phyloP scores from a whole-genome alignment of 257 asterid species.

The Solanum tarapatanum region DNA sequence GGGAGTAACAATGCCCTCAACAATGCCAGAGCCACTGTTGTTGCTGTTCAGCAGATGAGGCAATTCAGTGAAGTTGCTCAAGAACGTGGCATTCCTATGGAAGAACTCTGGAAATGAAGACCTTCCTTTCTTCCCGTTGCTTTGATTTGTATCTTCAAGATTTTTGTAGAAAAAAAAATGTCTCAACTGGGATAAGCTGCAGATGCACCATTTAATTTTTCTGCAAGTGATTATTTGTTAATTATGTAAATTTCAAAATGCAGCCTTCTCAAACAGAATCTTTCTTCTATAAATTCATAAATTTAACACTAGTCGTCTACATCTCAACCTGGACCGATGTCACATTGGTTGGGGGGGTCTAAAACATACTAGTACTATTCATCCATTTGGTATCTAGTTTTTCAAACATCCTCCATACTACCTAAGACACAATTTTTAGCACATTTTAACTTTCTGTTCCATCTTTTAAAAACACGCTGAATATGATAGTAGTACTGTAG shows the following conservation, averaged over 20 bases:
- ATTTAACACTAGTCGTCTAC: not conserved
- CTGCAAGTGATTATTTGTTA: not conserved
- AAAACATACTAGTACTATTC: not conserved
- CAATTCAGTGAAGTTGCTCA: conserved; percentile 84
- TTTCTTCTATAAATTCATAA: not conserved
- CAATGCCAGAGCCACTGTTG: conserved; percentile 91
- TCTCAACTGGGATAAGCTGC: not conserved
- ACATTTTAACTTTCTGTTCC: not conserved
- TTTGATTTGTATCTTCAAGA: not conserved
- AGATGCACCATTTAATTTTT: not conserved
- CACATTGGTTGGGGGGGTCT: not conserved
- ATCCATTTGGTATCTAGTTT: not conserved
- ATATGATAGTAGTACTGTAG: not conserved
- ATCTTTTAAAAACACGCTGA: not conserved
- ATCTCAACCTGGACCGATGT: not conserved
- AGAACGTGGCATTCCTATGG: conserved; percentile 94
- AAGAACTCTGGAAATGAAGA: conserved; percentile 82
- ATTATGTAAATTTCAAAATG: not conserved
- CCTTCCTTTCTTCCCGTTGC: not conserved
- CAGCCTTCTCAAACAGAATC: not conserved
- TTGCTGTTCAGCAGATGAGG: conserved; percentile 72
- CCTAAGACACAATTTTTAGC: not conserved
- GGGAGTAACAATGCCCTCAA: conserved; percentile 93
- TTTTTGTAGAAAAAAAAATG: conserved; percentile 9
- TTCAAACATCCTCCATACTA: not conserved